These are phyloP conservation scores for Baorangia bicolor DNA, from an alignment of 768 basidiomycete species.

Conservation along the genomic window DNA sequence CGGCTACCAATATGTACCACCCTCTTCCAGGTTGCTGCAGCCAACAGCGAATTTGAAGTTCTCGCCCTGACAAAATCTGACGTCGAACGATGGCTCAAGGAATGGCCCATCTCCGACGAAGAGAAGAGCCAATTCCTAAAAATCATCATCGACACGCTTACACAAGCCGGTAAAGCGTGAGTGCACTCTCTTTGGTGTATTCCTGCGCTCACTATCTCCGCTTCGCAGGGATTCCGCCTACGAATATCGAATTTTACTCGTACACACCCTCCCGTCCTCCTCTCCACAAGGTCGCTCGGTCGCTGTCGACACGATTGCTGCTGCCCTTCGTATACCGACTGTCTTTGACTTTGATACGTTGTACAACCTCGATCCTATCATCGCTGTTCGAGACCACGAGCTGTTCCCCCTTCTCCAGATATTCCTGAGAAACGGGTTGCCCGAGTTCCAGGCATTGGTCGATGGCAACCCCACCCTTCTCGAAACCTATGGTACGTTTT, in stretches of 20 bases:
- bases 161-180: constrained; percentile 58
- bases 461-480: constrained; percentile 46
- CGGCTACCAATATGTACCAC: constrained; percentile 62
- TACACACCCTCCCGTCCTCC: constrained; percentile 56
- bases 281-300: constrained; percentile 52
- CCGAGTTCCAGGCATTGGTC: constrained; percentile 64
- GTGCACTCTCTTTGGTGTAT: constrained; percentile 27
- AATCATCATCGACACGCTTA: constrained; percentile 56
- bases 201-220: not conserved
- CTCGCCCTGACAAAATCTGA: constrained; percentile 58
- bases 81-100: constrained; percentile 75
- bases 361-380: constrained; percentile 72
- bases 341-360: constrained; percentile 81
- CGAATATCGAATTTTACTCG: constrained; percentile 60
- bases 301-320: constrained; percentile 59
- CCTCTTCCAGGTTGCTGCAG: constrained; percentile 57
- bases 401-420: constrained; percentile 74
- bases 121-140: constrained; percentile 69
- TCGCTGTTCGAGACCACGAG: constrained; percentile 64
- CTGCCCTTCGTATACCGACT: constrained; percentile 61
- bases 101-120: constrained; percentile 66
- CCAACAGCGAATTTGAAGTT: constrained; percentile 59
- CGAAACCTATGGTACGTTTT: constrained; percentile 56
- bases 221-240: constrained; percentile 54
- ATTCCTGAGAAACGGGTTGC: constrained; percentile 63